Percentiles rank a stretch among this genome's conserved stretches.
phyloP scores from a whole-genome alignment of 2,329 filamentous ascomycete genomes.

The Neocucurbitaria cava region DNA sequence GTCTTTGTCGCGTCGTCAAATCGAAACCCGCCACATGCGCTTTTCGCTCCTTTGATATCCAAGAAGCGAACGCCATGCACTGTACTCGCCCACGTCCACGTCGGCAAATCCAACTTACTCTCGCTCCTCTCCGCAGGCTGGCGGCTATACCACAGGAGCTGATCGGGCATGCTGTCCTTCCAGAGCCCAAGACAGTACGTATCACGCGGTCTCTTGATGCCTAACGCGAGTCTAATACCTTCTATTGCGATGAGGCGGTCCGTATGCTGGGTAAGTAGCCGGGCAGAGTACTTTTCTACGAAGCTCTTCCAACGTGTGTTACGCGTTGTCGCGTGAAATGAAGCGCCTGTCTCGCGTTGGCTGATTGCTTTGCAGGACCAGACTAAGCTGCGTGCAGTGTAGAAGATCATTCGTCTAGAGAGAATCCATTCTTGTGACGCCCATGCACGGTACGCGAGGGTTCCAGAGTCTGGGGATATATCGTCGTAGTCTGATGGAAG shows the following conservation, averaged over 20 bases:
- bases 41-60: conserved; percentile 24
- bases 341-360: conserved; percentile 30
- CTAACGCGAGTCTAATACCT: conserved; percentile 2
- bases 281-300: conserved; percentile 25
- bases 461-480: conserved; percentile 7
- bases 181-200: conserved; percentile 26
- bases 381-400: conserved; percentile 20
- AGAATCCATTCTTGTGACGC: conserved; percentile 30
- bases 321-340: conserved; percentile 25
- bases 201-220: conserved; percentile 13
- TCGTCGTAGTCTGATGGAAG: conserved; percentile 16
- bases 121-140: conserved; percentile 12
- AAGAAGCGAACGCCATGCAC: conserved; percentile 26
- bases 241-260: conserved; percentile 30
- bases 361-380: conserved; percentile 30
- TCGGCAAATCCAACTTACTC: conserved; percentile 17
- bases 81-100: conserved; percentile 31
- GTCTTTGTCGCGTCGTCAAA: conserved; percentile 12
- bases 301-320: conserved; percentile 31
- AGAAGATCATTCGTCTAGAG: conserved; percentile 29
- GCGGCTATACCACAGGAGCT: conserved; percentile 27
- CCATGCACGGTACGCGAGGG: conserved; percentile 24
- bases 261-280: conserved; percentile 6
- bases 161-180: conserved; percentile 28
- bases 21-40: conserved; percentile 16